Conservation (phyloP, 148 eudicot genomes). For the Suaeda aralocaspica region DNA sequence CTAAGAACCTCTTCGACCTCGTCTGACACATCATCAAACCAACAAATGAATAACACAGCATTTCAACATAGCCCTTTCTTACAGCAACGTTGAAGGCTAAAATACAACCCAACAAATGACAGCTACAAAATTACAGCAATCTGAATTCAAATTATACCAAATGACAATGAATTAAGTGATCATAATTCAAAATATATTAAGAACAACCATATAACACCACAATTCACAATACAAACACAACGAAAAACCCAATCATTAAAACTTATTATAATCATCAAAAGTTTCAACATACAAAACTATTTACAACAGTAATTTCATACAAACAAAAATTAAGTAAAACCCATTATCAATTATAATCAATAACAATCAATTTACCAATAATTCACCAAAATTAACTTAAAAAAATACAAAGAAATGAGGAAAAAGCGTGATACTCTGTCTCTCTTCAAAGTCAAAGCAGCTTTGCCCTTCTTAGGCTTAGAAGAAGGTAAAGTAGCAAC, state of each 20-base stretch:
- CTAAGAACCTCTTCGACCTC: constrained; percentile 89
- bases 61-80: no score
- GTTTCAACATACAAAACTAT: background rate
- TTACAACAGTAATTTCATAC: background rate
- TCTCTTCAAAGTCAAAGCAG: constrained; percentile 80
- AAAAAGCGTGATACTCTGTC: constrained; percentile 58
- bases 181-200: background rate
- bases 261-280: background rate
- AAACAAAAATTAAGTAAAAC: constrained; percentile 6
- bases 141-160: background rate
- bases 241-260: background rate
- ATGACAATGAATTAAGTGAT: background rate
- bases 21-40: constrained; percentile 37
- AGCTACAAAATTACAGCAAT: background rate
- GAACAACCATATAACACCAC: background rate
- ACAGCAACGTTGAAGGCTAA: no score
- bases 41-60: background rate
- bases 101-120: background rate
- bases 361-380: constrained; percentile 1
- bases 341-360: constrained; percentile 6
- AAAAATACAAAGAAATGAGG: constrained; percentile 7
- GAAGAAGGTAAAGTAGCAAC: constrained; percentile 30
- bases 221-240: background rate
- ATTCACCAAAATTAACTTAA: background rate
- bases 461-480: constrained; percentile 89